A percentile compares a stretch with the other conserved stretches of the same genome.
These are phyloP conservation scores for Xylariaceae sp. DNA, from an alignment of 2,329 filamentous ascomycete species.

Conservation along the genomic window DNA sequence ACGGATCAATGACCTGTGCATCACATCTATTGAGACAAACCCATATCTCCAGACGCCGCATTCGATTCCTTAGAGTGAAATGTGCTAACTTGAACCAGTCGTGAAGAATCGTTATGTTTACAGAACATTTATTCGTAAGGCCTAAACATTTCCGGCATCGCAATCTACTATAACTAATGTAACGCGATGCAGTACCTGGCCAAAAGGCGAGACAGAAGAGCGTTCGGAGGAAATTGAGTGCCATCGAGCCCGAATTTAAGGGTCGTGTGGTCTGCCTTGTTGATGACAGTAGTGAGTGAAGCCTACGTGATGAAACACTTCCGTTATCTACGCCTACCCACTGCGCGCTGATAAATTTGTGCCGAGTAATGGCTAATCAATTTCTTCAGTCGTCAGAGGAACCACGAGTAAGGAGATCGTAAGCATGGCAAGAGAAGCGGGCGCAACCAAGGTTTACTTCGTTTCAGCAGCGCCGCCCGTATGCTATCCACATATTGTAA, in stretches of 20 bases:
- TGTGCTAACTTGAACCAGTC: constrained; percentile 39
- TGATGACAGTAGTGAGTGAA: constrained; percentile 68
- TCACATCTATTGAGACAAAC: too few relatives aligned
- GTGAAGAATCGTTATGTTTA: constrained; percentile 79
- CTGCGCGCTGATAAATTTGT: too few relatives aligned
- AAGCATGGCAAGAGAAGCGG: constrained; percentile 78
- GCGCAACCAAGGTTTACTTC: constrained; percentile 78
- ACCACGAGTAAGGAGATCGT: constrained; percentile 57
- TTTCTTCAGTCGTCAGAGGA: not conserved
- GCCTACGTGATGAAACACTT: too few relatives aligned
- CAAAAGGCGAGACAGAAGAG: constrained; percentile 79
- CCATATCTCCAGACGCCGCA: too few relatives aligned
- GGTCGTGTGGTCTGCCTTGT: constrained; percentile 77
- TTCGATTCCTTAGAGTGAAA: too few relatives aligned
- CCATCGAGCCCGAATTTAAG: constrained; percentile 80
- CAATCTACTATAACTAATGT: not conserved
- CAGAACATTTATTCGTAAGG: constrained; percentile 64
- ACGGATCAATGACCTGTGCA: too few relatives aligned
- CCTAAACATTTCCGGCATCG: too few relatives aligned
- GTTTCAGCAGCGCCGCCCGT: constrained; percentile 79
- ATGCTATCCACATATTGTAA: constrained; percentile 83
- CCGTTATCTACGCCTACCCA: too few relatives aligned
- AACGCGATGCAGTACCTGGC: constrained; percentile 55
- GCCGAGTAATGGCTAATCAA: too few relatives aligned
- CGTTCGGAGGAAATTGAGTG: constrained; percentile 83